Percentiles rank a stretch among this genome's conserved stretches.
These are phyloP conservation scores for Vachellia pachyceras DNA, from an alignment of 306 rosid genomes.

Conservation along the genomic window DNA sequence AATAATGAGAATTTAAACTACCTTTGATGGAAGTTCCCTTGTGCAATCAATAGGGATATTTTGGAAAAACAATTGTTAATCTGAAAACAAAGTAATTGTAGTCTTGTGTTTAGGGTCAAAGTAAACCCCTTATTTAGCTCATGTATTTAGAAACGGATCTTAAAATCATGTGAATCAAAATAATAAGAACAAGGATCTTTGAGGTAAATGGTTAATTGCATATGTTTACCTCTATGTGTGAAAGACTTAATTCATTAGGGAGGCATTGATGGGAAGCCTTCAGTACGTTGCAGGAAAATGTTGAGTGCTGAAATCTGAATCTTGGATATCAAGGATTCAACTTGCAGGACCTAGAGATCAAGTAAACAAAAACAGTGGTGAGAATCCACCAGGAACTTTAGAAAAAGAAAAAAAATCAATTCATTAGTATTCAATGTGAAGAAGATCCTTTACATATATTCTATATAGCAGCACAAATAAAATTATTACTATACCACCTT, in stretches of 20 bases:
- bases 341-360: slow-evolving; percentile 66
- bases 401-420: neutral
- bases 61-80: no score
- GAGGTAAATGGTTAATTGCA: neutral
- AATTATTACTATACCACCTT: neutral
- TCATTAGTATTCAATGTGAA: neutral
- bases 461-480: neutral
- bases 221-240: neutral
- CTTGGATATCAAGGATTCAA: slow-evolving; percentile 63
- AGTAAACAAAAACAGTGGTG: slow-evolving; percentile 33
- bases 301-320: slow-evolving; percentile 46
- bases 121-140: no score
- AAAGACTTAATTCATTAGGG: slow-evolving; percentile 41
- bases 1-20: no score
- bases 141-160: no score
- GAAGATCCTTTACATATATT: neutral
- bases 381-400: slow-evolving; percentile 27
- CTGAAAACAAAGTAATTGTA: no score
- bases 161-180: neutral
- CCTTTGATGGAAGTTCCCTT: no score
- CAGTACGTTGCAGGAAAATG: slow-evolving; percentile 56
- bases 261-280: slow-evolving; percentile 53
- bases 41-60: no score
- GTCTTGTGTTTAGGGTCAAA: no score
- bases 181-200: neutral